A percentile compares a stretch with the other conserved stretches of the same genome.
Conservation (phyloP, 495 filamentous ascomycete genomes). For the Penicillium bovifimosum region DNA sequence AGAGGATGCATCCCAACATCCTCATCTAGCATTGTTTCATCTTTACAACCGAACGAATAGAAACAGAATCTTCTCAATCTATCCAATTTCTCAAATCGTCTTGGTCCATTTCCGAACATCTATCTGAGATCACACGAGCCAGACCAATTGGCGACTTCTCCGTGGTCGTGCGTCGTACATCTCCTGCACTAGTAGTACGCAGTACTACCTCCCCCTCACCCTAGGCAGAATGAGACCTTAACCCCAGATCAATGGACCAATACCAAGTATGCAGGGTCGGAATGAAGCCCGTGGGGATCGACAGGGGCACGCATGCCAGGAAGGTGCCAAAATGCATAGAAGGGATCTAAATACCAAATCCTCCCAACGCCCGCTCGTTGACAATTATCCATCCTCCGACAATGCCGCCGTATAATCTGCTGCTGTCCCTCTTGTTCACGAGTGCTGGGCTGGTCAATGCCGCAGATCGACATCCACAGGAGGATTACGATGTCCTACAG, state of each 20-base stretch:
- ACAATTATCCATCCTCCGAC: background rate
- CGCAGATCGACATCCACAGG: constrained; percentile 5
- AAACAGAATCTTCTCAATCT: too few relatives aligned
- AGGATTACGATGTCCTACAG: constrained; percentile 41
- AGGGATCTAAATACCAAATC: constrained; percentile 15
- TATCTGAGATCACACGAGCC: too few relatives aligned
- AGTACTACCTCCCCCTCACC: background rate
- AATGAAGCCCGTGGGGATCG: background rate
- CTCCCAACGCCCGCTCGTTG: background rate
- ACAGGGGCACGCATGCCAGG: constrained; percentile 1
- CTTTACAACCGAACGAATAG: too few relatives aligned
- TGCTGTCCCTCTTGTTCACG: constrained; percentile 15
- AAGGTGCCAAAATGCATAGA: background rate
- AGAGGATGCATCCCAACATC: too few relatives aligned
- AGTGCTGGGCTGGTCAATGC: constrained; percentile 14
- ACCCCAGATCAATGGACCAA: background rate
- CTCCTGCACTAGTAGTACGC: too few relatives aligned
- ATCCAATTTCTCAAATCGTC: background rate
- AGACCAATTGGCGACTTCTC: background rate
- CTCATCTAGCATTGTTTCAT: too few relatives aligned
- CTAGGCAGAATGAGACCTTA: background rate
- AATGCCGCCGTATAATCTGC: constrained; percentile 10
- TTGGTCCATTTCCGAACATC: too few relatives aligned
- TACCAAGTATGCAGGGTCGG: background rate
- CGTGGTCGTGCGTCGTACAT: too few relatives aligned